Percentiles rank a stretch among this genome's conserved stretches.
phyloP scores from a whole-genome alignment of 2,329 filamentous ascomycete species.

The Fusarium keratoplasticum region DNA sequence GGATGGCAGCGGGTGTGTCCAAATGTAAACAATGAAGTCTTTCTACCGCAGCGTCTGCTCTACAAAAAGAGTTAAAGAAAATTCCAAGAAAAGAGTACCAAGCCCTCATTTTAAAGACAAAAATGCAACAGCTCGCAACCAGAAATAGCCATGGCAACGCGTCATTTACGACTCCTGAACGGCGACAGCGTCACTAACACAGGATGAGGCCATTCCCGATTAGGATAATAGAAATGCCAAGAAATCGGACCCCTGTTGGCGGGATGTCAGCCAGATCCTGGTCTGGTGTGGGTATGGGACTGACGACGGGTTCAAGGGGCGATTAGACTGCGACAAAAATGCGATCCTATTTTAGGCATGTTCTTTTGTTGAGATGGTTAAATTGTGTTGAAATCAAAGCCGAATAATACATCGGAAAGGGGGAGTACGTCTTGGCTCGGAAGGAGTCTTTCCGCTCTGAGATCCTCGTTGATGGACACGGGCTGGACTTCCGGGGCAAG shows the following conservation, averaged over 20 bases:
- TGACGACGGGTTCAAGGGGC: not conserved
- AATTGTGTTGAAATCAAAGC: not conserved
- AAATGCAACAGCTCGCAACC: not conserved
- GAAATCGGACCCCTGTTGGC: not conserved
- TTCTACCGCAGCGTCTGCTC: not conserved
- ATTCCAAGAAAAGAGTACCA: not conserved
- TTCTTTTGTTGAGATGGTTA: not conserved
- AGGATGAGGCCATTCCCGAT: not conserved
- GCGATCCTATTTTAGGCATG: not conserved
- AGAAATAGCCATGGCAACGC: not conserved
- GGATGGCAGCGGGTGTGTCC: not conserved
- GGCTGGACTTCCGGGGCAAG: not conserved
- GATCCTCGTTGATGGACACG: not conserved
- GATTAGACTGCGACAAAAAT: not conserved
- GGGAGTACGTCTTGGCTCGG: not conserved
- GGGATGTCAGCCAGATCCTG: not conserved
- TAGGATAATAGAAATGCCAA: conserved; percentile 10
- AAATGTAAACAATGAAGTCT: not conserved
- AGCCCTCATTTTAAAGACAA: not conserved
- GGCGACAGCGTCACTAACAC: not conserved
- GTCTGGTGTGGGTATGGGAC: not conserved
- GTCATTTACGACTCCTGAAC: not conserved
- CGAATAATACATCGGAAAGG: not conserved
- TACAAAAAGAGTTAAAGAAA: not conserved
- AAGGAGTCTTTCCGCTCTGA: not conserved